Percentiles rank a stretch among this genome's conserved stretches.
These are phyloP conservation scores for Sporobolomyces phaffii DNA, from an alignment of 768 basidiomycete genomes.

Conservation along the genomic window DNA sequence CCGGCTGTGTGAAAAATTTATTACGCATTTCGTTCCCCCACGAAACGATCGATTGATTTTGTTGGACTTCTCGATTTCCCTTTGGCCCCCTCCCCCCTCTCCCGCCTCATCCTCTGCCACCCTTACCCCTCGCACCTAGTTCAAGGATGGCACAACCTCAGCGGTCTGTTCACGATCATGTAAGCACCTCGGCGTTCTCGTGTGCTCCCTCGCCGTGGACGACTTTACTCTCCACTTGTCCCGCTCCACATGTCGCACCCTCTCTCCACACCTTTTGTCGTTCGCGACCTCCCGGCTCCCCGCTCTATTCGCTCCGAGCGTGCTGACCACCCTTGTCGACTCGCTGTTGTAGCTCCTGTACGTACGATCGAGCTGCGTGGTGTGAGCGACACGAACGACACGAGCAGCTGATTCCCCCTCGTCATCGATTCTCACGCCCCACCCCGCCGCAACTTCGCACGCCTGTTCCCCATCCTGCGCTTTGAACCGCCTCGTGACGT, in stretches of 20 bases:
- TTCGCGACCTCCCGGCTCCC: not conserved
- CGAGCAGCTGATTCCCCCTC: not conserved
- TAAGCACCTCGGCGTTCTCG: not conserved
- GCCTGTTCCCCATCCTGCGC: not conserved
- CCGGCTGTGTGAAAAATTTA: not conserved
- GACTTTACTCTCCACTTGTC: not conserved
- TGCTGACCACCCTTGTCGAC: not conserved
- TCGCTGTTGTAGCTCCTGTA: slow-evolving; percentile 9
- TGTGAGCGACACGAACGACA: not conserved
- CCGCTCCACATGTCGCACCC: no score
- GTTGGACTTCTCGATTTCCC: no score
- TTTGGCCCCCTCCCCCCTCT: not conserved
- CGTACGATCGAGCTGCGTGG: not conserved
- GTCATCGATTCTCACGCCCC: slow-evolving; percentile 2
- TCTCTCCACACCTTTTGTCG: no score
- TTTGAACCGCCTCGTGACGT: not conserved
- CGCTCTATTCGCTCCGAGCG: not conserved
- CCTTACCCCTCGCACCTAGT: not conserved
- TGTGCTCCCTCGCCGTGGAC: not conserved
- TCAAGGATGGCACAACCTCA: slow-evolving; percentile 13
- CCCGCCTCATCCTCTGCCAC: not conserved
- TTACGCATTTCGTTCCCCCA: no score
- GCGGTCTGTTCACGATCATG: slow-evolving; percentile 30
- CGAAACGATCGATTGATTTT: no score
- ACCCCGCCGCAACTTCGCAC: not conserved